Base-by-base conservation (phyloP, 2,329 filamentous ascomycete genomes). In the Cladosporium sp. region DNA sequence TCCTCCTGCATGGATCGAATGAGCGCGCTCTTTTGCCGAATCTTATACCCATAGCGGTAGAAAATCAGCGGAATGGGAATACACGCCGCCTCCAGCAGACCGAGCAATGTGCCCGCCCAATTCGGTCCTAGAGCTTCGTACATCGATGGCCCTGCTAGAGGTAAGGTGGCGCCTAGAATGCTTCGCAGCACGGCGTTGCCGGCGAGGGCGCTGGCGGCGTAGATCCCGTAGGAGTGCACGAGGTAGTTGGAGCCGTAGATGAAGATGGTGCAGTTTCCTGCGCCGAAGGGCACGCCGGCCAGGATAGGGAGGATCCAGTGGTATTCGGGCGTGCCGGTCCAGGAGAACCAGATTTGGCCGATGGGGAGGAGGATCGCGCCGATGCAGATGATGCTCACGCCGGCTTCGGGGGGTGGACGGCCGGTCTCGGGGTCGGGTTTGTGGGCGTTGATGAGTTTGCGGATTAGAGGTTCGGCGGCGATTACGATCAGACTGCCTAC, bases 321-420 rank as follows among this genome's bases (percentile, higher is more conserved):
- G 27, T 94, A 88, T 4, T 80, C 78, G 0, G 90, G 90, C 0
- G 89, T 80, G 53, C 84, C 90, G 0, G 90, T 95, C 89, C 89
- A 95, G 0, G 87, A 82, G 62, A 96, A 96, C 66, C 84, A 85
- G 19, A 96, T 78, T 67, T 95, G 85, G 13, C 90, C 91, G 3
- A 88, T 67, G 0, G 89, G 86, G 0, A 86, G 82, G 1, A 88
- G 72, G 1, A 94, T 65, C 0, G 88, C 81, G 3, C 86, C 88
- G 20, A 95, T 80, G 58, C 84, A 88, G 61, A 95, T 86, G 50
- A 93, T 78, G 36, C 82, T 80, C 3, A 92, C 88, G 56, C 87
- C 88, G 1, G 89, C 85, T 68, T 96, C 91, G 0, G 90, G 90
- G 0, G 80, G 76, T 0, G 82, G 78, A 32, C 82, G 82, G 9